Conservation (phyloP, 768 basidiomycete genomes). For the Aureoboletus auriporus region DNA sequence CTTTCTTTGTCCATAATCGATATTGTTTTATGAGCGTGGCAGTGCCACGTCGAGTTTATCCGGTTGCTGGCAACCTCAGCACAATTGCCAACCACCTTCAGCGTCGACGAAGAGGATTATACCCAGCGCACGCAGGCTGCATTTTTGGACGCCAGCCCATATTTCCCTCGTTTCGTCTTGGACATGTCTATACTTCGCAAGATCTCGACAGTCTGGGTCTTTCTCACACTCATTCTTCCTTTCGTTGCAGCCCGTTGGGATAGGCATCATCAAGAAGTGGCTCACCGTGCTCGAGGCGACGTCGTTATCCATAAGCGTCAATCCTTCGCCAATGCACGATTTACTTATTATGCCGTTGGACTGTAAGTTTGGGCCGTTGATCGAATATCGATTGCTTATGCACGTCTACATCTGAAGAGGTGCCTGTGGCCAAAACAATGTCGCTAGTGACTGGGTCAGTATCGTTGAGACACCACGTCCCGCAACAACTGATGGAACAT, state of each 20-base stretch:
- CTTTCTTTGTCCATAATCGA: conserved; percentile 15
- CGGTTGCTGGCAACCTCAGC: conserved; percentile 17
- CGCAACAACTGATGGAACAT: conserved; percentile 3
- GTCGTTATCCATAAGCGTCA: conserved; percentile 38
- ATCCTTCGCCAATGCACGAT: conserved; percentile 30
- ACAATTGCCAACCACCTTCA: not conserved
- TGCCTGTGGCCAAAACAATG: conserved; percentile 48
- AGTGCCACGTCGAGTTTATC: not conserved
- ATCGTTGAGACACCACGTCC: not conserved
- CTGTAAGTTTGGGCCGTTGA: conserved; percentile 32
- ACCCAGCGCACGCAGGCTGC: conserved; percentile 7
- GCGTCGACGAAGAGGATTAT: not conserved
- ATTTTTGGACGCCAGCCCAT: conserved; percentile 11
- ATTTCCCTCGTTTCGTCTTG: conserved; percentile 19
- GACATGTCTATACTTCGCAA: conserved; percentile 13
- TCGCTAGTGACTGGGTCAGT: conserved; percentile 42
- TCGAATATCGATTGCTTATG: conserved; percentile 3
- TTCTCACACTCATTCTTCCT: conserved; percentile 33
- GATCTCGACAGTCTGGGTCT: conserved; percentile 29
- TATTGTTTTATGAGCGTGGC: conserved; percentile 3
- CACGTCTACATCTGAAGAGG: conserved; percentile 36
- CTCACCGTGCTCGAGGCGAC: conserved; percentile 42
- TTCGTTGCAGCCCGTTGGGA: conserved; percentile 33
- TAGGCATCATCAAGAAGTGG: conserved; percentile 45
- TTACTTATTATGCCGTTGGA: conserved; percentile 57